phyloP scores from a whole-genome alignment of 2,329 filamentous ascomycete genomes.

The Fragosphaeria purpurea region DNA sequence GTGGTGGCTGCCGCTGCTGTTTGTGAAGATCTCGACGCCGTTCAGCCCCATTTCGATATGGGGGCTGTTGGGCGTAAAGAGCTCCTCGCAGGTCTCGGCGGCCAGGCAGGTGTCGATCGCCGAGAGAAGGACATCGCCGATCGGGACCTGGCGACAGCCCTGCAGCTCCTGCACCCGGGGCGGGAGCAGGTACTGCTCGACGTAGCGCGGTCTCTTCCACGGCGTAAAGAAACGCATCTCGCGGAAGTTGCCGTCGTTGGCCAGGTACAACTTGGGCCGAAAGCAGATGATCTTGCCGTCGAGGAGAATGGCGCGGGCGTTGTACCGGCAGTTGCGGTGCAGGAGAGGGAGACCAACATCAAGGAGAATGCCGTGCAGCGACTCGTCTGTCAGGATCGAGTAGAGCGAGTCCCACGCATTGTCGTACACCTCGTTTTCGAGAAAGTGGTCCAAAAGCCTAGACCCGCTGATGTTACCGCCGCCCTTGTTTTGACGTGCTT shows the following conservation, averaged over 20 bases:
- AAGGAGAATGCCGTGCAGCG: slow-evolving; percentile 55
- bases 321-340: slow-evolving; percentile 54
- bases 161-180: slow-evolving; percentile 45
- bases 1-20: slow-evolving; percentile 55
- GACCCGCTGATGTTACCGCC: too few relatives aligned
- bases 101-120: slow-evolving; percentile 52
- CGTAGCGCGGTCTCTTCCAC: slow-evolving; percentile 46
- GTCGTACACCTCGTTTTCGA: slow-evolving; percentile 35
- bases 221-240: slow-evolving; percentile 52
- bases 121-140: slow-evolving; percentile 59
- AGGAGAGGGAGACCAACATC: slow-evolving; percentile 52
- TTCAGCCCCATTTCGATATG: slow-evolving; percentile 53
- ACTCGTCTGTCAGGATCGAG: slow-evolving; percentile 48
- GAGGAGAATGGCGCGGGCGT: slow-evolving; percentile 53
- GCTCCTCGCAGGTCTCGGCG: slow-evolving; percentile 18
- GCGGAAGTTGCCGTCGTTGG: slow-evolving; percentile 44
- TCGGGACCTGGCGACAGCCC: slow-evolving; percentile 37
- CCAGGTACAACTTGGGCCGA: slow-evolving; percentile 52
- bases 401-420: slow-evolving; percentile 54
- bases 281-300: slow-evolving; percentile 62
- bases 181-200: slow-evolving; percentile 57
- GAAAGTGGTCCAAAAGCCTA: slow-evolving; percentile 49
- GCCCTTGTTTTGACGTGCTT: too few relatives aligned
- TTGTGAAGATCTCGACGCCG: slow-evolving; percentile 64
- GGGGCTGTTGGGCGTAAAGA: slow-evolving; percentile 27